Conservation (phyloP, 2,329 filamentous ascomycete genomes). For the Neobulgaria alba region DNA sequence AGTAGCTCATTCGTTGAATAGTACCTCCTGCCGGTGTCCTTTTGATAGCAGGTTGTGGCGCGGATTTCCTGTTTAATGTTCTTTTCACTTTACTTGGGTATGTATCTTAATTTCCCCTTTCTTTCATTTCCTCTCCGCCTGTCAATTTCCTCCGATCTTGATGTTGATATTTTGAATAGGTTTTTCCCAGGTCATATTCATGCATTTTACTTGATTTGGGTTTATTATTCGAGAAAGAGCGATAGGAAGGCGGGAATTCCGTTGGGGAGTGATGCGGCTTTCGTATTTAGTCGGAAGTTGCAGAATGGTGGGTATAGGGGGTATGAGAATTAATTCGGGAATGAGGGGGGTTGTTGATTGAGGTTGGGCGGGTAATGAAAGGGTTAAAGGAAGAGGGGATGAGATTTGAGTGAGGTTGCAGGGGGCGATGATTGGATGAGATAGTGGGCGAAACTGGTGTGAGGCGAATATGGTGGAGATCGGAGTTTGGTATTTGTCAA, state of each 20-base stretch:
- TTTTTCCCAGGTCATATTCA: constrained; percentile 78
- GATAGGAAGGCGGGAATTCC: constrained; percentile 3
- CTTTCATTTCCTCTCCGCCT: constrained; percentile 13
- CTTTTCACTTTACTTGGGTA: constrained; percentile 62
- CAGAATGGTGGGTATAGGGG: constrained; percentile 7
- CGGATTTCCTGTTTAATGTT: constrained; percentile 86
- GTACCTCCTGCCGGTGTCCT: constrained; percentile 85
- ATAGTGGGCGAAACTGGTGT: too few species aligned
- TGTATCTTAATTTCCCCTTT: too few species aligned
- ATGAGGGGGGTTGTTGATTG: background rate
- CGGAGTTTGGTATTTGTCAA: too few species aligned
- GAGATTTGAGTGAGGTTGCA: too few species aligned
- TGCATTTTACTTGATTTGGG: constrained; percentile 85
- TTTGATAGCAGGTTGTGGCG: constrained; percentile 80
- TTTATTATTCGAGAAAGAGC: constrained; percentile 50
- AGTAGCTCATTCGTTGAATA: constrained; percentile 32
- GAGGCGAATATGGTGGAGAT: too few species aligned
- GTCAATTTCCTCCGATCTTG: background rate
- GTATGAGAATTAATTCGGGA: too few species aligned
- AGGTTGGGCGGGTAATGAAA: background rate
- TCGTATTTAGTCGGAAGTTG: constrained; percentile 8
- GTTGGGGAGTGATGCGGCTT: constrained; percentile 2
- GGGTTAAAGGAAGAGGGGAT: too few species aligned
- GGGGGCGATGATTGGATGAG: too few species aligned
- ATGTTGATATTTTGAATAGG: constrained; percentile 10